phyloP scores from a whole-genome alignment of 768 basidiomycete species.

The Kwoniella sp. region DNA sequence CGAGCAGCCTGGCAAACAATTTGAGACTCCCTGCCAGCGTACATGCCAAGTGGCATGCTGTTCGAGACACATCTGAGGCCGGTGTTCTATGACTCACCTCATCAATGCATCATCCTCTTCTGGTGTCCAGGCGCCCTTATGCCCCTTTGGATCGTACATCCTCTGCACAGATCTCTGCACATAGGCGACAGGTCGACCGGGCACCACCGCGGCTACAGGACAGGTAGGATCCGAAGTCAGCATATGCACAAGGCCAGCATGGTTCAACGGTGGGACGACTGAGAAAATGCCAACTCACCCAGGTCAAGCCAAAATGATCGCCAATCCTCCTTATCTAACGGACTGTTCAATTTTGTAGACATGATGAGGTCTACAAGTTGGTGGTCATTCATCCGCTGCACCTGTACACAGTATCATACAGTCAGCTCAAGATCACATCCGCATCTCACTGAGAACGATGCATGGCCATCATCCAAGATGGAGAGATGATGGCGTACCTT shows the following conservation, averaged over 20 bases:
- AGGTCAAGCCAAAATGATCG: constrained; percentile 41
- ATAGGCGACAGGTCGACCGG: constrained; percentile 42
- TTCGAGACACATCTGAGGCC: too few species aligned
- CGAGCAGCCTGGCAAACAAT: too few species aligned
- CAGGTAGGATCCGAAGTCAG: constrained; percentile 2
- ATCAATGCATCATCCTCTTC: constrained; percentile 36
- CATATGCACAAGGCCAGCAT: background rate
- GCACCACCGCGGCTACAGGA: constrained; percentile 26
- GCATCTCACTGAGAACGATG: too few species aligned
- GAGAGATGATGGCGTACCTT: constrained; percentile 12
- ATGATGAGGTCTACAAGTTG: constrained; percentile 34
- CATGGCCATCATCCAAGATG: too few species aligned
- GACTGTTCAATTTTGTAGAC: constrained; percentile 16
- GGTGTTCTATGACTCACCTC: constrained; percentile 30
- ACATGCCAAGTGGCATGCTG: too few species aligned
- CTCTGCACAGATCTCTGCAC: constrained; percentile 37
- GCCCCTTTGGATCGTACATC: constrained; percentile 36
- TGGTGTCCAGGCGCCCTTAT: constrained; percentile 39
- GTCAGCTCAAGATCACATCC: too few species aligned
- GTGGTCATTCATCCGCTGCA: constrained; percentile 27
- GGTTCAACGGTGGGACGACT: too few species aligned
- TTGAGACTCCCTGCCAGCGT: too few species aligned
- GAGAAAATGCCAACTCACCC: too few species aligned
- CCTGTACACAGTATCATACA: constrained; percentile 9
- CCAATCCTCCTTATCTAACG: constrained; percentile 16